Base-by-base conservation (phyloP, 345 rosid species). In the Bruguiera gymnorhiza region DNA sequence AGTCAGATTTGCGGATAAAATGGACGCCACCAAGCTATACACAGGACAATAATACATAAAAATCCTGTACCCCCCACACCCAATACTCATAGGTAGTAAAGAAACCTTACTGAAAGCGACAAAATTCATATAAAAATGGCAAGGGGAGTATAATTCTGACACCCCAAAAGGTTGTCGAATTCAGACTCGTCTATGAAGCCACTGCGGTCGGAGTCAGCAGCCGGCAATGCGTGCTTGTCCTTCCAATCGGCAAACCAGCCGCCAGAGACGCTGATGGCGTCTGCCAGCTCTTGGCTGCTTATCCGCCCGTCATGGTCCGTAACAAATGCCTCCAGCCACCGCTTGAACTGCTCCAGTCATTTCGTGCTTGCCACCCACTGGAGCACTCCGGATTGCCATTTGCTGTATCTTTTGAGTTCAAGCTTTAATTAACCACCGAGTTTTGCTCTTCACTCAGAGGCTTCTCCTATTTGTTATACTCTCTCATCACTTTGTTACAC, bases 281-380 rank as follows among this genome's bases (percentile, higher is more conserved):
- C 52, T 11, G 53, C 52, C 5, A 66, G 60, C 32, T 73, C 76
- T 20, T 51, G 24, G 24, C 50, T 59, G 66, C 66, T 66, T 5
- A 60, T 26, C 39, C 9, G 52, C 0, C 67, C 71, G 24, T 73
- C 66, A 48, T 36, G 32, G 76, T 61, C 61, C 0, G 53, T 9
- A 1, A 52, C 67, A 7, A 61, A 52, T 19, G 51, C 10, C 26
- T 7, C 32, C 18, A 61, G 2, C 59, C 66, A 70, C 66, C 32
- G 20, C 43, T 70, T 61, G 73, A 70, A 52, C 60, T 70, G 18
- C 66, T 61, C 66, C 8, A 16, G 24, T 70, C 73, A 70, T 62
- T 24, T 48, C 51, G 7, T 34, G 32, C 16, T 31, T 62, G 2
- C 65, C 64, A 66, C 48, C 65, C 55, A 11, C 34, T 6, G 72